Evolutionary conservation across 2,329 filamentous ascomycete species (phyloP), one percentile per base, ranked within the genome.

Genomic region (Cryphonectria radicalis): DNA sequence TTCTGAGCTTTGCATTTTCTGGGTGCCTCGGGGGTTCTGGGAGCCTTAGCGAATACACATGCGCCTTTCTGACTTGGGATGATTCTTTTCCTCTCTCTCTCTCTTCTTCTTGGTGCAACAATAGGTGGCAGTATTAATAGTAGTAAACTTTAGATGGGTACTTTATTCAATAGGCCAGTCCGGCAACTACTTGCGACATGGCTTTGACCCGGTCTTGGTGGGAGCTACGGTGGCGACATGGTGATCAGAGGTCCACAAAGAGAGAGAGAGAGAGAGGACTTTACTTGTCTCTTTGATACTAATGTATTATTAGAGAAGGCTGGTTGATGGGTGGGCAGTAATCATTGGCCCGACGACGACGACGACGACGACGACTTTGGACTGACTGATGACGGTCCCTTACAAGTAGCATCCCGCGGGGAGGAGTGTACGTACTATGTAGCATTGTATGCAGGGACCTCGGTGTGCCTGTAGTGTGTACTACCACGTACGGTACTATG

Each of bases 1-100:
- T 96, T 98, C 79, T 98, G 66, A 64, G 32, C 42, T 42, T 55
- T 22, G 53, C n/a, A 17, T 19, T 53, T 53, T 11, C 35, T 17
- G 25, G 37, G n/a, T 62, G 60, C 32, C 28, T 37, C 55, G 63
- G 46, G 46, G 6, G 10, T 53, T 53, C 28, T 63, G 19, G 19
- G 13, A 28, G 22, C 19, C 3, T 6, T 2, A 35, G 55, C 55
- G 55, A 32, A 19, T 4, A 32, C 11, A 32, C 14, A 59, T 4
- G 14, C 5, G 14, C 32, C 28, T 32, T 17, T 28, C 28, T 32
- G 13, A 8, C 28, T 19, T 32, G 55, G 55, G 13, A 28, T 7
- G 32, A 19, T 62, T 17, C 35, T 19, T 19, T 46, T 46, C 19
- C 10, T 7, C 22, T 19, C 5, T 22, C 22, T 46, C 6, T 50